Percentiles rank a stretch among this genome's conserved stretches.
phyloP scores from a whole-genome alignment of 768 basidiomycete species.

The Xerocomus spinulosus region DNA sequence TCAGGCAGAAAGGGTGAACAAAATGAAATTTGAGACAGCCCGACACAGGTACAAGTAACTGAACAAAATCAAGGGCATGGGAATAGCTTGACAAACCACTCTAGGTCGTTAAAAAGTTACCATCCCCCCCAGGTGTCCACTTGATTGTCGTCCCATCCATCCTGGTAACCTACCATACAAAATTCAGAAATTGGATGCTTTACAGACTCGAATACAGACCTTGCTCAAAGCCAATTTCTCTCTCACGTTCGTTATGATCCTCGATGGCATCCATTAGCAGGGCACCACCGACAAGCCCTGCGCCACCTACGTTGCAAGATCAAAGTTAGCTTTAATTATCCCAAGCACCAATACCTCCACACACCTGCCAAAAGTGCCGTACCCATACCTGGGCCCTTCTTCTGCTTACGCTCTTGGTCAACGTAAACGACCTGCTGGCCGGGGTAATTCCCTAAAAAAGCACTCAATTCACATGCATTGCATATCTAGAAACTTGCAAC shows the following conservation, averaged over 20 bases:
- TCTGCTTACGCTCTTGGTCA: constrained; percentile 35
- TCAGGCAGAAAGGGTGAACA: no score
- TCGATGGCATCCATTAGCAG: constrained; percentile 52
- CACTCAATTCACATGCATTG: constrained; percentile 1
- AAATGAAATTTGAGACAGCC: no score
- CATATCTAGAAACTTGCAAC: not conserved
- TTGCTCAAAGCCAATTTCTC: constrained; percentile 32
- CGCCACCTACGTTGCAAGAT: constrained; percentile 41
- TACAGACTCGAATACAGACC: constrained; percentile 24
- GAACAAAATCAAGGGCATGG: no score
- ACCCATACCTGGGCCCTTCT: constrained; percentile 51
- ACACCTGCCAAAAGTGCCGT: constrained; percentile 43
- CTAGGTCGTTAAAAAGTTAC: constrained; percentile 9
- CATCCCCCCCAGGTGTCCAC: constrained; percentile 1
- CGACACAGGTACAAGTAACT: no score
- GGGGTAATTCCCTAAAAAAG: constrained; percentile 30
- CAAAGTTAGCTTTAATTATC: constrained; percentile 1
- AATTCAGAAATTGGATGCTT: constrained; percentile 5
- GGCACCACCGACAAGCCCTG: constrained; percentile 61
- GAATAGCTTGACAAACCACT: constrained; percentile 17
- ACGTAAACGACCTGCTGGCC: constrained; percentile 32
- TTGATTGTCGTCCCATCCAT: constrained; percentile 19
- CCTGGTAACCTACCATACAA: constrained; percentile 26
- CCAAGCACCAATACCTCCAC: constrained; percentile 10
- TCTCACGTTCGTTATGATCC: constrained; percentile 33